Evolutionary conservation across 1,284 basidiomycete genomes (phyloP).

Genomic region (Ceratobasidium sp.): DNA sequence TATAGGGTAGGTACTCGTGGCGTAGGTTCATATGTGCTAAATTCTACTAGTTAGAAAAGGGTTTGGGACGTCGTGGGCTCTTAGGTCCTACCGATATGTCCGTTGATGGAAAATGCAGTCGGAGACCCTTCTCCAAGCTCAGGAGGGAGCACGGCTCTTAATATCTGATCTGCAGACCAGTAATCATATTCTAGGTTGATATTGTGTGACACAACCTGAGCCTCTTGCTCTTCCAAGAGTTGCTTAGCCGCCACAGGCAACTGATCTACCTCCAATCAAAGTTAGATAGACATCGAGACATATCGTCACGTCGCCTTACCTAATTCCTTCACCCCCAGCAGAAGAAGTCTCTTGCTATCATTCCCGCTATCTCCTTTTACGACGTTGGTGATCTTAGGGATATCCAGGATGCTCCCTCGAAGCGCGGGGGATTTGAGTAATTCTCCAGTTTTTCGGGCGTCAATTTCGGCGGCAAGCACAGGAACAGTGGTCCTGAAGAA

Average conservation of each 20-base stretch:
- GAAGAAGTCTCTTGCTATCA: constrained; percentile 62
- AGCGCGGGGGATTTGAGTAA: constrained; percentile 51
- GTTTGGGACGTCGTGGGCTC: not conserved
- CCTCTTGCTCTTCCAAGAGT: constrained; percentile 62
- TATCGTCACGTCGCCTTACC: constrained; percentile 56
- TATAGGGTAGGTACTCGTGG: constrained; percentile 90
- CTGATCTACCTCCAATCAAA: constrained; percentile 58
- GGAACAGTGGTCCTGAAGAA: constrained; percentile 69
- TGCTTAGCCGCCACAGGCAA: constrained; percentile 62
- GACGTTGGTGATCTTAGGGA: constrained; percentile 35
- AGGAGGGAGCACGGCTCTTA: constrained; percentile 79
- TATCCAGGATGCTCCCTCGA: constrained; percentile 10
- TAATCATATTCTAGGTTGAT: constrained; percentile 80
- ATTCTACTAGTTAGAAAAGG: not conserved
- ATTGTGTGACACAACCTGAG: constrained; percentile 63
- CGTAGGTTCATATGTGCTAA: constrained; percentile 88
- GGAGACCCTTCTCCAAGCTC: constrained; percentile 80
- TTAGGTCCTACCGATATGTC: constrained; percentile 79
- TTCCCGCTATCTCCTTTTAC: constrained; percentile 57
- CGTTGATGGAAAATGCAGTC: constrained; percentile 85
- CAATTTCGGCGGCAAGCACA: constrained; percentile 71
- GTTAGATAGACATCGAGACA: constrained; percentile 26
- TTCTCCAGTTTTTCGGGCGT: constrained; percentile 62
- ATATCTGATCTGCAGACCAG: constrained; percentile 90
- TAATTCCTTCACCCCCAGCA: constrained; percentile 66